phyloP scores from a whole-genome alignment of 768 basidiomycete genomes.

The Mycena vulgaris region DNA sequence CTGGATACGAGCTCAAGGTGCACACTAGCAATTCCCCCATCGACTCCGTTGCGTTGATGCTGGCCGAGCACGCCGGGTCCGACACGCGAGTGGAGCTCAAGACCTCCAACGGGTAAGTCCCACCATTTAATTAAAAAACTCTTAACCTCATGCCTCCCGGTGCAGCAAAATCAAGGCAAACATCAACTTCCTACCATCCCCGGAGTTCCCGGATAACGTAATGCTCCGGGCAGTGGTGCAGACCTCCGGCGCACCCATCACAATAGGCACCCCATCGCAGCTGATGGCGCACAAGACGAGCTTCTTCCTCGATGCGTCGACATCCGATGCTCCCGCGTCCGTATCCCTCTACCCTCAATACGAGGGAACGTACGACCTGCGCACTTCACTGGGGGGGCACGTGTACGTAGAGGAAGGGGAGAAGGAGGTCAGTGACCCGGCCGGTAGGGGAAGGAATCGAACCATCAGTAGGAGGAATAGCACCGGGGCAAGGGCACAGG shows the following conservation, averaged over 20 bases:
- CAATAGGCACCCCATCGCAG: background rate
- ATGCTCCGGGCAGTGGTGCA: constrained; percentile 1
- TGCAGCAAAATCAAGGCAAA: too few relatives aligned
- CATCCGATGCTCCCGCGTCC: background rate
- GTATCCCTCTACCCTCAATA: background rate
- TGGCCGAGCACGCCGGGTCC: constrained; percentile 3
- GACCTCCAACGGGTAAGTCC: constrained; percentile 33
- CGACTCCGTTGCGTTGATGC: constrained; percentile 1
- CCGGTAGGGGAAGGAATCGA: background rate
- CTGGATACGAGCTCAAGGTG: background rate
- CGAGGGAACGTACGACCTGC: constrained; percentile 29
- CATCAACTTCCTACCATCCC: too few relatives aligned
- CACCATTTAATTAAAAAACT: background rate
- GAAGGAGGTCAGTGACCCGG: background rate
- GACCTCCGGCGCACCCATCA: constrained; percentile 17
- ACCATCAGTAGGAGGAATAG: constrained; percentile 8
- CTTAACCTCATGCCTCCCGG: background rate
- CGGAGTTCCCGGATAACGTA: constrained; percentile 5
- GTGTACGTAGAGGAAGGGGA: background rate
- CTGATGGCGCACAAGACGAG: background rate
- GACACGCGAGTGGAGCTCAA: constrained; percentile 19
- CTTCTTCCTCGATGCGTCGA: constrained; percentile 28
- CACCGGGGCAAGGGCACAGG: background rate
- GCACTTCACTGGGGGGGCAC: constrained; percentile 10
- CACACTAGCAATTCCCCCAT: constrained; percentile 26